Percentiles rank a stretch among this genome's conserved stretches.
Conservation (phyloP, 257 asterid species). For the Gynochthodes officinalis region DNA sequence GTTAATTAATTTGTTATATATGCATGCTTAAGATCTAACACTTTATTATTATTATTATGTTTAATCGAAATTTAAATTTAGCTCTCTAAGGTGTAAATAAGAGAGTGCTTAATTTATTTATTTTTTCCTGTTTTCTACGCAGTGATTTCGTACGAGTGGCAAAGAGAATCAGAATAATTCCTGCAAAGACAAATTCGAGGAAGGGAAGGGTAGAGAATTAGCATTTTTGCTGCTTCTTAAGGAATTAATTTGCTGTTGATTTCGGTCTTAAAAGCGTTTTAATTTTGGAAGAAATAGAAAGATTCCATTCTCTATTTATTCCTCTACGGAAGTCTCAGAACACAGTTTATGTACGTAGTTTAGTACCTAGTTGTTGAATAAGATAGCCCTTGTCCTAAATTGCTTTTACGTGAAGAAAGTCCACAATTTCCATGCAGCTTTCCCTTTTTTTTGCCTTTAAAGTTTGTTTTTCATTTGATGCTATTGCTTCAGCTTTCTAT, state of each 20-base stretch:
- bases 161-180: slow-evolving; percentile 71
- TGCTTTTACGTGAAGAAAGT: not conserved
- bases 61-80: too few relatives aligned
- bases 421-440: not conserved
- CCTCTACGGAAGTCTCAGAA: not conserved
- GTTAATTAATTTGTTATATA: too few relatives aligned
- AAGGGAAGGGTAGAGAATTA: slow-evolving; percentile 31
- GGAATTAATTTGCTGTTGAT: not conserved
- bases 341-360: not conserved
- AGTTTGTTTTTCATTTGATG: too few relatives aligned
- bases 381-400: not conserved
- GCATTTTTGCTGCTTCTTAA: not conserved
- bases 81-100: too few relatives aligned
- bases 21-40: not conserved
- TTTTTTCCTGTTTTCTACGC: slow-evolving; percentile 4
- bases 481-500: too few relatives aligned
- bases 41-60: too few relatives aligned
- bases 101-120: too few relatives aligned
- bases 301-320: not conserved
- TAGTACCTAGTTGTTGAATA: not conserved
- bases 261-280: not conserved
- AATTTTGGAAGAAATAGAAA: not conserved
- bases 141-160: slow-evolving; percentile 85
- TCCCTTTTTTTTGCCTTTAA: not conserved
- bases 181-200: slow-evolving; percentile 53